Percentiles rank a stretch among this genome's conserved stretches.
phyloP scores from a whole-genome alignment of 73 alveolate genomes.

The Paramecium primaurelia region DNA sequence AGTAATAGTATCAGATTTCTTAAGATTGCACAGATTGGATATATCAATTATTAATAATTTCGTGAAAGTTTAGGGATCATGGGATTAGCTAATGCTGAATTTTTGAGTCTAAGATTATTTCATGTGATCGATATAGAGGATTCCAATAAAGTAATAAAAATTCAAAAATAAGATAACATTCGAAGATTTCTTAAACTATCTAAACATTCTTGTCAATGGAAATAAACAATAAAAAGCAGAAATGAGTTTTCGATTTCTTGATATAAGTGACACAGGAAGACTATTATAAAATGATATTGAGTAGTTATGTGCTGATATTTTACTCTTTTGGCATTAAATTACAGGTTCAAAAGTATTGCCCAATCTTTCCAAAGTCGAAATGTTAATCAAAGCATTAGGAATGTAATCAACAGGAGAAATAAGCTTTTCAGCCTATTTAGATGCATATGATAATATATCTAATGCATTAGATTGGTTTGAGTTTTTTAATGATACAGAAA shows the following conservation, averaged over 20 bases:
- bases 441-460: constrained; percentile 17
- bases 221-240: constrained; percentile 30
- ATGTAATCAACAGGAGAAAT: background rate
- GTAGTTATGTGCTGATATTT: background rate
- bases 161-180: background rate
- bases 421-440: background rate
- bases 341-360: constrained; percentile 7
- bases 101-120: background rate
- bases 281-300: constrained; percentile 10
- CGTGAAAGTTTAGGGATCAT: background rate
- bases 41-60: background rate
- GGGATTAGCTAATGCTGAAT: constrained; percentile 28
- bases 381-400: background rate
- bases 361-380: background rate
- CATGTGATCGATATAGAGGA: background rate
- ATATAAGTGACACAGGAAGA: background rate
- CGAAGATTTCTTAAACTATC: constrained; percentile 1
- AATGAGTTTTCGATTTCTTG: constrained; percentile 35
- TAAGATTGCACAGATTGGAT: background rate
- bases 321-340: constrained; percentile 9
- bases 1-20: background rate
- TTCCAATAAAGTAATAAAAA: background rate
- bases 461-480: constrained; percentile 29
- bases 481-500: background rate
- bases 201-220: constrained; percentile 15